Evolutionary conservation across 1,284 basidiomycete genomes (phyloP).

Genomic region (Cryptococcus neoformans): DNA sequence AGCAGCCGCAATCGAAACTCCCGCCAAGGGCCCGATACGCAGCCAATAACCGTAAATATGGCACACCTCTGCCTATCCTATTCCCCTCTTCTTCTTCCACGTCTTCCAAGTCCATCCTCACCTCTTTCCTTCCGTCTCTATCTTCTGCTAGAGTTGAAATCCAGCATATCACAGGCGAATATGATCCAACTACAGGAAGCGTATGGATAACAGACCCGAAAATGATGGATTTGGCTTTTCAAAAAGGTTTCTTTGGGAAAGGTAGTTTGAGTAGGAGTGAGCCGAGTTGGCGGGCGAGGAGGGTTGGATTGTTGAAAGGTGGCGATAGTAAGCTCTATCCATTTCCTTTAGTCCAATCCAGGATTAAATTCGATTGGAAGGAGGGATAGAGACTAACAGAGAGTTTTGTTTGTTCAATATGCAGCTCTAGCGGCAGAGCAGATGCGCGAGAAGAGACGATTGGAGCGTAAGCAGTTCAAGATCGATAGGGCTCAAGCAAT

Average conservation of each 20-base stretch:
- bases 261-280: slow-evolving; percentile 91
- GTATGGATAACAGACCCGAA: slow-evolving; percentile 70
- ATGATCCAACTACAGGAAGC: slow-evolving; percentile 68
- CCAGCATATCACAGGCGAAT: slow-evolving; percentile 54
- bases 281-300: slow-evolving; percentile 82
- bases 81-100: slow-evolving; percentile 15
- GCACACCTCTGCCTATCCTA: slow-evolving; percentile 45
- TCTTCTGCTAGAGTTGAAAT: slow-evolving; percentile 11
- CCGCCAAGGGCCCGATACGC: slow-evolving; percentile 9
- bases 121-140: slow-evolving; percentile 11
- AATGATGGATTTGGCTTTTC: slow-evolving; percentile 73
- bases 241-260: slow-evolving; percentile 94
- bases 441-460: slow-evolving; percentile 74
- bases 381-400: slow-evolving; percentile 3
- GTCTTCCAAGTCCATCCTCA: slow-evolving; percentile 6
- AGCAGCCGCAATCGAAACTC: background rate
- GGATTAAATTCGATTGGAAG: background rate
- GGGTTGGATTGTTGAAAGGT: slow-evolving; percentile 60
- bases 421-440: slow-evolving; percentile 60
- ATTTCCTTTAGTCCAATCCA: background rate
- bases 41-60: slow-evolving; percentile 38
- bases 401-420: no score
- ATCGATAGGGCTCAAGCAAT: slow-evolving; percentile 62
- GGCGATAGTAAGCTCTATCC: slow-evolving; percentile 42
- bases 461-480: slow-evolving; percentile 86